Base-by-base conservation (phyloP, 495 filamentous ascomycete species). In the Penicillium paradoxum region DNA sequence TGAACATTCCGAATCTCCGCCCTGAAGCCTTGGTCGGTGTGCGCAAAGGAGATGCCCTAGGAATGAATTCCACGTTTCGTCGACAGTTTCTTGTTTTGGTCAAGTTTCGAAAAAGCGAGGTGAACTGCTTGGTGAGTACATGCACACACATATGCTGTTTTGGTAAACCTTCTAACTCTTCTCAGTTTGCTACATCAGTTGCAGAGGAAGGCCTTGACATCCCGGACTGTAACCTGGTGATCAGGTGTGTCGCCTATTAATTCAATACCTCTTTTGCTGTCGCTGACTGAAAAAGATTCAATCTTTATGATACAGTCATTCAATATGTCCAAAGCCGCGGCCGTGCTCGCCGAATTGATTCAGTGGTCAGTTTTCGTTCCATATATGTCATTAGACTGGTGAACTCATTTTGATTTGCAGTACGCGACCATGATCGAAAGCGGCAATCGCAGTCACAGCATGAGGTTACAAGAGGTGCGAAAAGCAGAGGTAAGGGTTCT, bases 171-270 rank as follows among this genome's bases (percentile, higher is more conserved):
- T 18, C 56, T 68, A 45, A 69, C 22, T 1, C 15, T 27, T 36
- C 38, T 22, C 40, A 76, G 67, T 86, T 97, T 65, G 86, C 90
- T 32, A 97, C 93, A 4, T 91, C 89, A 1, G 87, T 97, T 4
- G 93, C 88, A 2, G 93, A 98, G 66, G 93, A 98, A 69, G 93
- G 93, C 5, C 81, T 98, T 29, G 93, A 98, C 69, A 91, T 97
- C 39, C 91, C 92, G 0, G 90, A 96, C 58, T 98, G 93, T 76
- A 97, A 96, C 57, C 68, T 95, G 13, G 82, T 98, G 19, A 80
- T 98, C 44, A 79, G 85, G 73, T 77, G 56, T 21, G 44, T 27
- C 24, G 15, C 7, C 9, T 36, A 19, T 22, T 25, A 45, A 36
- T 6, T 2, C 38, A 1, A 2, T 14, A 32, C 9, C 9, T 9